These are phyloP conservation scores for Daldinia concentrica DNA, from an alignment of 495 filamentous ascomycete genomes.

Conservation along the genomic window DNA sequence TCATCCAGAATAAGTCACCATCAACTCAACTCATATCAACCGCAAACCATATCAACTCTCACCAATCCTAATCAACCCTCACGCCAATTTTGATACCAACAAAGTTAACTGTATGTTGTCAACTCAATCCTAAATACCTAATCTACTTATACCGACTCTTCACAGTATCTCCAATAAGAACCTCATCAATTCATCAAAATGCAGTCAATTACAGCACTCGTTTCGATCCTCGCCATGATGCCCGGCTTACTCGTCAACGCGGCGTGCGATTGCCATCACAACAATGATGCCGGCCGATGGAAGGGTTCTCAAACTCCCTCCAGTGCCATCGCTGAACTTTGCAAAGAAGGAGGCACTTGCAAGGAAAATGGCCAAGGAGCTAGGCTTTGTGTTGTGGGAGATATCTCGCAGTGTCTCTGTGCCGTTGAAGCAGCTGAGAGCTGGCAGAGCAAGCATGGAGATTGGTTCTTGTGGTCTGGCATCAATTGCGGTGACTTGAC, in stretches of 20 bases:
- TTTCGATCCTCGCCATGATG: neutral
- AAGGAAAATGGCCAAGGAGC: neutral
- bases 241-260: neutral
- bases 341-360: neutral
- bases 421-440: neutral
- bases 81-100: neutral
- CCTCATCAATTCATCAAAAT: neutral
- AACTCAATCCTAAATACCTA: neutral
- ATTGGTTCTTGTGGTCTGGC: neutral
- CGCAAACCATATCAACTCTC: neutral
- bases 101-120: neutral
- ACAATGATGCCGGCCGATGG: neutral
- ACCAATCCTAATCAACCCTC: too few species aligned
- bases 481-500: neutral
- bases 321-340: neutral
- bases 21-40: neutral
- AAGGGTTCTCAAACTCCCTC: neutral
- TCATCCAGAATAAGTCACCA: neutral
- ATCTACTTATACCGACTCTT: neutral
- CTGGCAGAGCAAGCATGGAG: constrained; percentile 3
- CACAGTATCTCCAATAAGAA: neutral
- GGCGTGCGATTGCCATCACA: neutral
- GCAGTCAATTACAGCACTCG: neutral
- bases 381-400: neutral
- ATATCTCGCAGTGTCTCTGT: neutral